A percentile compares a stretch with the other conserved stretches of the same genome.
Conservation (phyloP, 2,329 filamentous ascomycete genomes). For the Lachnellula arida region DNA sequence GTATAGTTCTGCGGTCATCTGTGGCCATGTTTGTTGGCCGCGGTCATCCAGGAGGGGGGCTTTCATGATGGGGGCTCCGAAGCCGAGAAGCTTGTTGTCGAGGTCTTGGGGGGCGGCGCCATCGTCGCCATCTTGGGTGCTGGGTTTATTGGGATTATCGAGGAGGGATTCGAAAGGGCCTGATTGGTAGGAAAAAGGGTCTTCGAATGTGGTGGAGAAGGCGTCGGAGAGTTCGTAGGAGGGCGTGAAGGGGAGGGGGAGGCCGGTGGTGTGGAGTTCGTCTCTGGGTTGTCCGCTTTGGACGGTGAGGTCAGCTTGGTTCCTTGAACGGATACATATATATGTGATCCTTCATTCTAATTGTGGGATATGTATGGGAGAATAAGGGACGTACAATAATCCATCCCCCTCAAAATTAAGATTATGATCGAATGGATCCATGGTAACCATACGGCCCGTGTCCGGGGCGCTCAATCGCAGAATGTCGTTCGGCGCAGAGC, state of each 20-base stretch:
- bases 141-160: slow-evolving; percentile 18
- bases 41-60: slow-evolving; percentile 61
- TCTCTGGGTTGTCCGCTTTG: slow-evolving; percentile 34
- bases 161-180: slow-evolving; percentile 39
- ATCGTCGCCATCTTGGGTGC: slow-evolving; percentile 14
- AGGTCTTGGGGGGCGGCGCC: slow-evolving; percentile 38
- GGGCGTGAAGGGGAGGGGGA: slow-evolving; percentile 51
- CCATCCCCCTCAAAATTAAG: slow-evolving; percentile 26
- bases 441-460: slow-evolving; percentile 13
- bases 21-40: slow-evolving; percentile 55
- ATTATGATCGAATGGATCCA: slow-evolving; percentile 29
- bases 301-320: neutral
- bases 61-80: slow-evolving; percentile 59
- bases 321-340: neutral
- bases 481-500: slow-evolving; percentile 21
- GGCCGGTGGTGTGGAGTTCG: slow-evolving; percentile 30
- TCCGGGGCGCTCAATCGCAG: slow-evolving; percentile 23
- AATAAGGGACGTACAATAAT: slow-evolving; percentile 23
- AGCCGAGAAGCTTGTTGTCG: slow-evolving; percentile 70
- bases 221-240: slow-evolving; percentile 58
- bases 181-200: slow-evolving; percentile 55
- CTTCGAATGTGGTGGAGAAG: slow-evolving; percentile 59
- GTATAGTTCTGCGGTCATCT: slow-evolving; percentile 70
- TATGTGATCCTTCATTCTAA: no score
- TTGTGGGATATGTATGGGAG: neutral